phyloP scores from a whole-genome alignment of 2,329 filamentous ascomycete genomes.

The Cryphonectria nitschkei region DNA sequence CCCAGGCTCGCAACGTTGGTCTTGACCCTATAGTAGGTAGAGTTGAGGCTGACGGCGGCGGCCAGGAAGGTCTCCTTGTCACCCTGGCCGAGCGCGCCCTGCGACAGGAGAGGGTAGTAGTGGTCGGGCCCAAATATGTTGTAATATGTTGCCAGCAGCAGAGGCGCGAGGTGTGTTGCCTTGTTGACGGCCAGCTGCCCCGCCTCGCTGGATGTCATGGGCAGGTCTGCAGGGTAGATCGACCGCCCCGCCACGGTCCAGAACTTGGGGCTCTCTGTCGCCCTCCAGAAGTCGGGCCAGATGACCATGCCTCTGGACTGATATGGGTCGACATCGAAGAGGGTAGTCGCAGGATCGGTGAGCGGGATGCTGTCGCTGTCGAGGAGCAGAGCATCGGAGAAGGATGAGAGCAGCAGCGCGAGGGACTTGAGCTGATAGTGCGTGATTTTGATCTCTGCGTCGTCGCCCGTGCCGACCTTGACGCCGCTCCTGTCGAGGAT shows the following conservation, averaged over 20 bases:
- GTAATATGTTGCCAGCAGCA: conserved; percentile 57
- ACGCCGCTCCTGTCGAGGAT: conserved; percentile 39
- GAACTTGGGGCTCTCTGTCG: conserved; percentile 46
- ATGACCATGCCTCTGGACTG: conserved; percentile 55
- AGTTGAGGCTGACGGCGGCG: conserved; percentile 46
- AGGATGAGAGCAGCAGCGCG: conserved; percentile 60
- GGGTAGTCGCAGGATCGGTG: conserved; percentile 37
- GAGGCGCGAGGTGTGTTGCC: conserved; percentile 46
- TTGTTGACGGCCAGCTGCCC: conserved; percentile 55
- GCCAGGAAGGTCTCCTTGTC: conserved; percentile 55
- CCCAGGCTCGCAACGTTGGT: conserved; percentile 40
- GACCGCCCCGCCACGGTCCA: conserved; percentile 47
- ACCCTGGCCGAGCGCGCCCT: conserved; percentile 47
- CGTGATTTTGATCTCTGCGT: conserved; percentile 24
- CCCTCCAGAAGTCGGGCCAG: conserved; percentile 60
- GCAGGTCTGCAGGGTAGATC: conserved; percentile 36
- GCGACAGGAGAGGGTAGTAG: conserved; percentile 54
- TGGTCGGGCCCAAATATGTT: conserved; percentile 56
- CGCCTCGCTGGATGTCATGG: conserved; percentile 41
- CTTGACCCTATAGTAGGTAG: conserved; percentile 45
- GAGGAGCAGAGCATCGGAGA: conserved; percentile 61
- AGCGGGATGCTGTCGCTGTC: conserved; percentile 60
- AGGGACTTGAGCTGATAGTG: conserved; percentile 60
- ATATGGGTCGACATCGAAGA: conserved; percentile 58
- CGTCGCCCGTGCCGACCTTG: conserved; percentile 19